phyloP scores from a whole-genome alignment of 2,329 filamentous ascomycete genomes.

The Sporothrix sp. region DNA sequence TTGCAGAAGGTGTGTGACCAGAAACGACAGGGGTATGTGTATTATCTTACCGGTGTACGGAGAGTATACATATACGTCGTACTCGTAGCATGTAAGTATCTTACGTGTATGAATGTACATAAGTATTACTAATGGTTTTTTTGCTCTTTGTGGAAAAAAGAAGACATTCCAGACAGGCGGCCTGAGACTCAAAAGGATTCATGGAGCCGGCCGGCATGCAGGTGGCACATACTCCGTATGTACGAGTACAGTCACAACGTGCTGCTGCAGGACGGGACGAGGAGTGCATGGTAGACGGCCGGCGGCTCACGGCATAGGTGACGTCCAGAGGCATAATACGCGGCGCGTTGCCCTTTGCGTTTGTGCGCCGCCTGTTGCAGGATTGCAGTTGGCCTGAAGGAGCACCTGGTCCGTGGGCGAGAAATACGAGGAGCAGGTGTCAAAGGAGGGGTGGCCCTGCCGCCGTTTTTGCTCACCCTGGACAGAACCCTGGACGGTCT shows the following conservation, averaged over 20 bases:
- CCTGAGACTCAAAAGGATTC: neutral
- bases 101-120: no score
- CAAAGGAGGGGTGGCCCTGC: neutral
- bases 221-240: no score
- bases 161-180: no score
- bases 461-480: neutral
- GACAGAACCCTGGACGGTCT: neutral
- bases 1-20: no score
- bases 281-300: neutral
- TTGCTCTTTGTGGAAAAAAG: no score
- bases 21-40: neutral
- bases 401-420: neutral
- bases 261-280: neutral
- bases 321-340: neutral
- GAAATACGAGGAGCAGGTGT: constrained; percentile 2
- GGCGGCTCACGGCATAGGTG: neutral
- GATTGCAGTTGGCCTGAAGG: neutral
- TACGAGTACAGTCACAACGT: no score
- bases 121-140: no score
- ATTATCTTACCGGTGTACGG: no score
- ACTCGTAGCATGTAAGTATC: no score
- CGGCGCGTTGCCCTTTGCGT: neutral
- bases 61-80: no score
- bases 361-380: neutral
- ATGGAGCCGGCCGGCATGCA: neutral